phyloP scores from a whole-genome alignment of 306 rosid genomes.

The Fragaria iinumae region DNA sequence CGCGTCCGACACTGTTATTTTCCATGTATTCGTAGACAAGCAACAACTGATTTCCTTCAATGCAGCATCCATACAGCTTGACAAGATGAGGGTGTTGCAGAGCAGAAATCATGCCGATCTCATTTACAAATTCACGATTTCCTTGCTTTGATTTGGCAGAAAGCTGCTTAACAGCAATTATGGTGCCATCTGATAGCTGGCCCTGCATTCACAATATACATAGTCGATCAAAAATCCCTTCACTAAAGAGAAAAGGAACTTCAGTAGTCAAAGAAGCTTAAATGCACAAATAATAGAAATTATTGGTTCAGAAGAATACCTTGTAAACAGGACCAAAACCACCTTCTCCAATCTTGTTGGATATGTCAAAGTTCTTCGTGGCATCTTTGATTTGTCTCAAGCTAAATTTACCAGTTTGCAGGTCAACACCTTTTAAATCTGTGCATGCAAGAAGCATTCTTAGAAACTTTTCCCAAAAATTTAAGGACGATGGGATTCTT shows the following conservation, averaged over 20 bases:
- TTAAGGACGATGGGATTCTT: background rate
- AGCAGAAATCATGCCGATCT: slow-evolving; percentile 46
- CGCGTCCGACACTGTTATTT: slow-evolving; percentile 31
- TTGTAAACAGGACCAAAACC: slow-evolving; percentile 23
- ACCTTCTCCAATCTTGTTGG: slow-evolving; percentile 62
- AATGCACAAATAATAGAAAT: slow-evolving; percentile 5
- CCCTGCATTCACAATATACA: slow-evolving; percentile 26
- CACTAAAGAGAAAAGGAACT: background rate
- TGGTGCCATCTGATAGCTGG: slow-evolving; percentile 10
- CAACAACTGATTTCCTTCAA: slow-evolving; percentile 35
- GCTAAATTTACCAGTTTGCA: slow-evolving; percentile 49
- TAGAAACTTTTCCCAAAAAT: background rate
- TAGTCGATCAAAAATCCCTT: background rate
- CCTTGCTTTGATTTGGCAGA: slow-evolving; percentile 47
- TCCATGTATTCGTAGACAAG: slow-evolving; percentile 38
- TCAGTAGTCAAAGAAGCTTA: background rate
- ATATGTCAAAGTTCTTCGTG: slow-evolving; percentile 49
- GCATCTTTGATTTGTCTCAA: slow-evolving; percentile 60
- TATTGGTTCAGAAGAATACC: slow-evolving; percentile 27
- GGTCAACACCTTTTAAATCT: slow-evolving; percentile 49
- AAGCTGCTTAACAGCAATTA: slow-evolving; percentile 38
- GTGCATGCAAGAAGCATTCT: background rate
- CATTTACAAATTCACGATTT: slow-evolving; percentile 38
- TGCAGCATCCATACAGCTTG: slow-evolving; percentile 38
- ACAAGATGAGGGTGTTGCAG: background rate